Conservation (phyloP, 2,329 filamentous ascomycete genomes). For the Diaporthe citriasiana region DNA sequence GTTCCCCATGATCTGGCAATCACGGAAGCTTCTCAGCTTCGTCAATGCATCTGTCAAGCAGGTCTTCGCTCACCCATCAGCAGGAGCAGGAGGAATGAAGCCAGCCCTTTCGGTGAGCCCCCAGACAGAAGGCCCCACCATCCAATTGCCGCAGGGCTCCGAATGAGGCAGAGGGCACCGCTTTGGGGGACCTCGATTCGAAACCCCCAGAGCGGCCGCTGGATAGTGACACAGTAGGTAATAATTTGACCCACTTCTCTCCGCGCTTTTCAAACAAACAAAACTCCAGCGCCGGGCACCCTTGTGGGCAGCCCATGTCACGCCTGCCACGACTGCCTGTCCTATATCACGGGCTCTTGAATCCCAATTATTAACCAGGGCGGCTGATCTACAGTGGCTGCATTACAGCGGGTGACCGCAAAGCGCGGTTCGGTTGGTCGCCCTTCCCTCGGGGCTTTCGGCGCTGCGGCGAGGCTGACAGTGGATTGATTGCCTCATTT, state of each 20-base stretch:
- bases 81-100: background rate
- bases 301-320: constrained; percentile 7
- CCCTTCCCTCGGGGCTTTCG: background rate
- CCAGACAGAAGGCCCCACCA: background rate
- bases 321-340: constrained; percentile 6
- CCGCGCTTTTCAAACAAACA: constrained; percentile 22
- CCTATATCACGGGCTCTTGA: constrained; percentile 11
- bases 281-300: constrained; percentile 24
- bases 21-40: constrained; percentile 4
- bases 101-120: background rate
- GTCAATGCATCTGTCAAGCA: background rate
- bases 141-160: background rate
- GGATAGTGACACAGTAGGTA: background rate
- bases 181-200: background rate
- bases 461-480: background rate
- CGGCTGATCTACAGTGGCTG: constrained; percentile 18
- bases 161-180: background rate
- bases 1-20: background rate
- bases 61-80: background rate
- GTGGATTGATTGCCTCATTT: constrained; percentile 10
- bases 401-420: background rate
- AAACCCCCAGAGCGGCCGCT: constrained; percentile 5
- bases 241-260: constrained; percentile 7
- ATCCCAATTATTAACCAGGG: background rate
- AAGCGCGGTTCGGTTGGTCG: background rate